Conservation (phyloP, 1,284 basidiomycete species). For the Jaminaea rosea region DNA sequence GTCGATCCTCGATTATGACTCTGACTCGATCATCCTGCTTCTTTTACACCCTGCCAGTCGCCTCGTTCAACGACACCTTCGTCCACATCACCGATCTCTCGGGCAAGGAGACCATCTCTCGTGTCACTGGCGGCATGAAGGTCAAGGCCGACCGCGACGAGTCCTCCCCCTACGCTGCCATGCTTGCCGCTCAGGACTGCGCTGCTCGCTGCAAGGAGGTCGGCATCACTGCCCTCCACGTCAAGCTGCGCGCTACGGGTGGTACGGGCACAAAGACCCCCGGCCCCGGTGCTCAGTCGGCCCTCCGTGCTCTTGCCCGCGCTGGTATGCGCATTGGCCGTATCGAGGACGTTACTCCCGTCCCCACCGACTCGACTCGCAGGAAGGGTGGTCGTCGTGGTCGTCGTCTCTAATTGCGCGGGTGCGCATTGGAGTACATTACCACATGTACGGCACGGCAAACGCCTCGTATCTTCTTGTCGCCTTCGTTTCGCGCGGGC, state of each 20-base stretch:
- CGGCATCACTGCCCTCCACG: conserved; percentile 92
- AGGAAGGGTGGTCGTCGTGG: conserved; percentile 99
- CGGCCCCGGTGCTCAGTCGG: conserved; percentile 94
- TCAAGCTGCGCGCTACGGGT: conserved; percentile 96
- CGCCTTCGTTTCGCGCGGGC: conserved; percentile 1
- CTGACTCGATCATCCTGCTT: neutral
- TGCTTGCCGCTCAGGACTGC: conserved; percentile 97
- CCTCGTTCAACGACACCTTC: conserved; percentile 93
- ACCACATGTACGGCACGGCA: too few species aligned
- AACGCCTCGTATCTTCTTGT: too few species aligned
- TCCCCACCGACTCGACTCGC: conserved; percentile 93
- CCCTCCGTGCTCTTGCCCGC: conserved; percentile 94
- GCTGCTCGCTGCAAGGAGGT: conserved; percentile 95
- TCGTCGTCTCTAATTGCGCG: conserved; percentile 67
- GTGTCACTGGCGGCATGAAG: conserved; percentile 99
- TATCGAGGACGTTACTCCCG: conserved; percentile 84
- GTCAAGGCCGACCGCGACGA: conserved; percentile 99
- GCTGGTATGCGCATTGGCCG: conserved; percentile 97
- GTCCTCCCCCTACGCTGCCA: conserved; percentile 97
- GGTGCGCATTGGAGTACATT: too few species aligned
- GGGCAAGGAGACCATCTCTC: conserved; percentile 96
- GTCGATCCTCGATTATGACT: conserved; percentile 1
- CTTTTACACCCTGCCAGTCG: conserved; percentile 18
- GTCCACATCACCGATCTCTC: conserved; percentile 98
- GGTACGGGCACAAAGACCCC: conserved; percentile 98